Percentiles rank a stretch among this genome's conserved stretches.
phyloP scores from a whole-genome alignment of 805 yeast species.

The Komagataella pseudopastoris region DNA sequence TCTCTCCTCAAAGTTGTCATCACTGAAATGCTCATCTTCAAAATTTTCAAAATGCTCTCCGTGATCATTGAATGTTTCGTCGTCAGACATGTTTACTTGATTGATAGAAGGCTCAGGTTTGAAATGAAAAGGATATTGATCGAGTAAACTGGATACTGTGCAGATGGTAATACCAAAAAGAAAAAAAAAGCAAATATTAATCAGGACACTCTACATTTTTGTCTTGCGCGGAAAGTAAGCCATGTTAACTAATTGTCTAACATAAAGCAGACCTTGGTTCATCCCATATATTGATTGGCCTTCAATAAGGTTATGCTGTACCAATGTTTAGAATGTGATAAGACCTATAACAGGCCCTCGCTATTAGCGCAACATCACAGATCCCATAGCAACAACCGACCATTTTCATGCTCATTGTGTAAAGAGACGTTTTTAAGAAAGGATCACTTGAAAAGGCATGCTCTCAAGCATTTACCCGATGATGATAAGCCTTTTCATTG shows the following conservation, averaged over 20 bases:
- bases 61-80: conserved; percentile 53
- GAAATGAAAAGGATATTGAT: neutral
- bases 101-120: neutral
- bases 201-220: neutral
- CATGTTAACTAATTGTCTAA: no score
- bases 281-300: neutral
- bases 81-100: conserved; percentile 31
- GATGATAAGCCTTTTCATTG: conserved; percentile 63
- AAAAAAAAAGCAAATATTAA: neutral
- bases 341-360: conserved; percentile 72
- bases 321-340: conserved; percentile 51
- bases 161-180: no score
- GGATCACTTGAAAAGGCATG: conserved; percentile 71
- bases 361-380: conserved; percentile 70
- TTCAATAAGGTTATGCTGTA: conserved; percentile 23
- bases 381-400: conserved; percentile 70
- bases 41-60: conserved; percentile 65
- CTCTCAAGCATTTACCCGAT: conserved; percentile 39
- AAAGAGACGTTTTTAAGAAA: conserved; percentile 54
- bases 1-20: conserved; percentile 23
- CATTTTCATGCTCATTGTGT: conserved; percentile 59
- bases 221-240: neutral
- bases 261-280: neutral
- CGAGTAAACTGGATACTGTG: no score
- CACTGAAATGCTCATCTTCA: conserved; percentile 57